Evolutionary conservation across 345 rosid species (phyloP), one percentile per base, ranked within the genome.

Genomic region (Populus alba): DNA sequence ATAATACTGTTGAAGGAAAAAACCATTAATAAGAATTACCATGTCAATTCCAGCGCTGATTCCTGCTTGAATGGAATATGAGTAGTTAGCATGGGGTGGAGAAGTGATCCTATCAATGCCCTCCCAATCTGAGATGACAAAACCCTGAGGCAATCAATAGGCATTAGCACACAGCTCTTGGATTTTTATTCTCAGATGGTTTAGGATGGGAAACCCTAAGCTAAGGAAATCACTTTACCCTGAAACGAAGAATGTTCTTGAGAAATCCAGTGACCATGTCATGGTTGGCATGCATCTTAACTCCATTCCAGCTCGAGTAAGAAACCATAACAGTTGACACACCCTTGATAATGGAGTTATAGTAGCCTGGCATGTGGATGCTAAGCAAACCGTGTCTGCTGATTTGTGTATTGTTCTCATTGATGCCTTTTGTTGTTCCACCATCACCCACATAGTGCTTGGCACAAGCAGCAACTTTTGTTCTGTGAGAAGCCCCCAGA

Each of bases 401-500:
- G 61, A 69, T 87, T 35, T 87, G 72, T 0, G 92, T 90, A 86
- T 95, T 91, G 82, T 88, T 78, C 90, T 91, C 97, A 74, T 96
- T 88, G 67, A 94, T 79, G 47, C 99, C 98, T 0, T 81, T 0
- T 10, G 82, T 74, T 22, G 98, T 96, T 75, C 99, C 99, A 71
- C 99, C 99, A 76, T 96, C 99, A 38, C 95, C 99, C 62, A 96
- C 95, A 66, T 83, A 96, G 66, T 96, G 97, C 88, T 96, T 94
- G 8, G 99, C 95, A 77, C 97, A 94, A 47, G 98, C 97, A 33
- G 93, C 99, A 77, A 94, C 91, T 8, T 92, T 92, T 41, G 78
- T 84, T 81, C 99, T 96, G 84, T 69, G 12, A 49, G 45, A 59
- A 33, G 51, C 49, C 0, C 0, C 18, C 75, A 51, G 55, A 65